phyloP scores from a whole-genome alignment of 495 filamentous ascomycete genomes.

The Rusavskia elegans region DNA sequence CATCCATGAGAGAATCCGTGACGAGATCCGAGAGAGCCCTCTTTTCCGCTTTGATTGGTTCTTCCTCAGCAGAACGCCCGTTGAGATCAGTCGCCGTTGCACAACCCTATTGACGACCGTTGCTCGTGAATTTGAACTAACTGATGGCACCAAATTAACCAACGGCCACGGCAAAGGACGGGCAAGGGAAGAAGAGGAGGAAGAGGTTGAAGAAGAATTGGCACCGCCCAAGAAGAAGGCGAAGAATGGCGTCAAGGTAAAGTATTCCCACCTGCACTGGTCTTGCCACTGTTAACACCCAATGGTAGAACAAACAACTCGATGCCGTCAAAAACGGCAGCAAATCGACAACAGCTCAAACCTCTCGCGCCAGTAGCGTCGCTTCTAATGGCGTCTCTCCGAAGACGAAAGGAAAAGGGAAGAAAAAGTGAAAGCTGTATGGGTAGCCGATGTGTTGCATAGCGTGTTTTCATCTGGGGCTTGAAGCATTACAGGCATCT shows the following conservation, averaged over 20 bases:
- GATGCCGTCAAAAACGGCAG: constrained; percentile 40
- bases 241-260: constrained; percentile 63
- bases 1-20: constrained; percentile 72
- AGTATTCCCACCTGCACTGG: constrained; percentile 8
- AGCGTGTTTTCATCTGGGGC: background rate
- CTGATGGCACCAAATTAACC: constrained; percentile 26
- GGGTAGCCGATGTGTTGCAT: background rate
- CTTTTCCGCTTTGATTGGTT: constrained; percentile 99
- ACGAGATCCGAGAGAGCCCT: constrained; percentile 85
- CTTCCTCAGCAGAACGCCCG: constrained; percentile 83
- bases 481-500: background rate
- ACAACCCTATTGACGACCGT: constrained; percentile 90
- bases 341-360: constrained; percentile 33
- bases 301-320: constrained; percentile 39
- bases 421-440: constrained; percentile 14
- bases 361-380: constrained; percentile 42
- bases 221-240: constrained; percentile 84
- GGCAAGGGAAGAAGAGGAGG: constrained; percentile 61
- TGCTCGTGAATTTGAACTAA: constrained; percentile 77
- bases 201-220: constrained; percentile 61
- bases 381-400: constrained; percentile 30
- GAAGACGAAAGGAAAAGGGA: constrained; percentile 34
- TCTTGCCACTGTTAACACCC: background rate
- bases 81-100: constrained; percentile 82
- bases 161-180: constrained; percentile 44